Percentiles rank a stretch among this genome's conserved stretches.
Conservation (phyloP, 108 stramenopile species). For the Pelagomonas calceolata region DNA sequence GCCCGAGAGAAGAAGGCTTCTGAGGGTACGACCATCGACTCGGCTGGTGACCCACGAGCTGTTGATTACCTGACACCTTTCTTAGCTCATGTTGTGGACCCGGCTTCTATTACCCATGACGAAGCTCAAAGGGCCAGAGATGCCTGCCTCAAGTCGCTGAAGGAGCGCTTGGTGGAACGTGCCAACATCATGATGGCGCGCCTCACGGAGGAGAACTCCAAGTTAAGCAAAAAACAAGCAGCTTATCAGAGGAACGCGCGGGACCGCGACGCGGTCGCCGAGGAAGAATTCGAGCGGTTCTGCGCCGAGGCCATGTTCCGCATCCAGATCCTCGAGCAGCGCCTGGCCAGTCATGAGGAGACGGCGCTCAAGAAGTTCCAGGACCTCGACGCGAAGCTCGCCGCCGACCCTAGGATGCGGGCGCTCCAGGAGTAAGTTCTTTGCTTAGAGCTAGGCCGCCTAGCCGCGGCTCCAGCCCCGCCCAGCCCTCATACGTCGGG, state of each 20-base stretch:
- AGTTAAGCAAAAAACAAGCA: slow-evolving; percentile 37
- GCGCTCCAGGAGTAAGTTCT: neutral
- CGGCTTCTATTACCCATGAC: neutral
- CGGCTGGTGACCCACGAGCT: neutral
- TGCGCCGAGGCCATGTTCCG: slow-evolving; percentile 54
- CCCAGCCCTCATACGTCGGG: too few species aligned
- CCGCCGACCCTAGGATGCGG: slow-evolving; percentile 3
- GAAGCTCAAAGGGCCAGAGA: slow-evolving; percentile 41
- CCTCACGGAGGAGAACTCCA: slow-evolving; percentile 46
- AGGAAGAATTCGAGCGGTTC: slow-evolving; percentile 43
- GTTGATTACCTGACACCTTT: slow-evolving; percentile 65
- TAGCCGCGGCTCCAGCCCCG: too few species aligned
- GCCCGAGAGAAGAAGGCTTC: slow-evolving; percentile 25
- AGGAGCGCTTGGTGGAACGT: slow-evolving; percentile 54
- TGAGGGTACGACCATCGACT: slow-evolving; percentile 15
- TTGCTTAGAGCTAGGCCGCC: too few species aligned
- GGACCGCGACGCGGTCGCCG: slow-evolving; percentile 34
- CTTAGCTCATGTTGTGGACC: slow-evolving; percentile 35
- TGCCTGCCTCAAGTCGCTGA: slow-evolving; percentile 46
- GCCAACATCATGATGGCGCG: slow-evolving; percentile 55
- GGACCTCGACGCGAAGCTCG: slow-evolving; percentile 10
- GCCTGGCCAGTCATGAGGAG: slow-evolving; percentile 46
- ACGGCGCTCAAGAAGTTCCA: slow-evolving; percentile 15
- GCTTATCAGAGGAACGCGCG: slow-evolving; percentile 41
- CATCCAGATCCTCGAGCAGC: slow-evolving; percentile 48